Base-by-base conservation (phyloP, 768 basidiomycete genomes). In the Dentipellis sp. region DNA sequence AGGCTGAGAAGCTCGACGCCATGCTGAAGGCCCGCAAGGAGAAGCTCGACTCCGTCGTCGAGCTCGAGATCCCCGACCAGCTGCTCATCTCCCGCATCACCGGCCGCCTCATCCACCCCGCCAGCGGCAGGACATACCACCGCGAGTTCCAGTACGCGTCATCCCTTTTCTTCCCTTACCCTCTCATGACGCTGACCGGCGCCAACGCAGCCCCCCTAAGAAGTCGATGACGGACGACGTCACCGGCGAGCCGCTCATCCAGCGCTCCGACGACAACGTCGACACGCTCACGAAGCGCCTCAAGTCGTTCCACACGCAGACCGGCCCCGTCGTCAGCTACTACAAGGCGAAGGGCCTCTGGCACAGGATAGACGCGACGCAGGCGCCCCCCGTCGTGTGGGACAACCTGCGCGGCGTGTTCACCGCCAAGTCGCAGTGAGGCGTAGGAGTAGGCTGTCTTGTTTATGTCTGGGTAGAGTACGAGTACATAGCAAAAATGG, bases 31-130 rank as follows among this genome's bases (percentile, higher is more conserved):
- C 67, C 4, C 85, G 88, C 66, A 84, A 88, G 64, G 93, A 97
- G 74, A 88, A 87, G 66, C 80, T 99, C 52, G 85, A 98, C 73
- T 84, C 81, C n/a, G 94, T 91, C 58, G 83, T 97, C 39, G 86
- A 99, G 69, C 82, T 99, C 54, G 76, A 84, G 67, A 94, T 99
- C 67, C 85, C 90, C 57, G 97, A 99, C 74, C 86, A 89, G 65
- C 81, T 99, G 17, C 86, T 99, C 67, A 95, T 99, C 69, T 94
- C 92, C 6, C 89, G 97, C 59, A 98, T 99, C 66, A 98, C 97
- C 36, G 97, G 97, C 52, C 87, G 97, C 57, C 78, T 99, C 58
- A 83, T 98, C 62, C 97, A 99, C 73, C 85, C 86, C 14, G 75
- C 84, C 17, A 89, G 85, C 60, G 97, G 97, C 22, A 78, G 97